These are phyloP conservation scores for Hypoxylon sp. DNA, from an alignment of 2,329 filamentous ascomycete species.

Conservation along the genomic window DNA sequence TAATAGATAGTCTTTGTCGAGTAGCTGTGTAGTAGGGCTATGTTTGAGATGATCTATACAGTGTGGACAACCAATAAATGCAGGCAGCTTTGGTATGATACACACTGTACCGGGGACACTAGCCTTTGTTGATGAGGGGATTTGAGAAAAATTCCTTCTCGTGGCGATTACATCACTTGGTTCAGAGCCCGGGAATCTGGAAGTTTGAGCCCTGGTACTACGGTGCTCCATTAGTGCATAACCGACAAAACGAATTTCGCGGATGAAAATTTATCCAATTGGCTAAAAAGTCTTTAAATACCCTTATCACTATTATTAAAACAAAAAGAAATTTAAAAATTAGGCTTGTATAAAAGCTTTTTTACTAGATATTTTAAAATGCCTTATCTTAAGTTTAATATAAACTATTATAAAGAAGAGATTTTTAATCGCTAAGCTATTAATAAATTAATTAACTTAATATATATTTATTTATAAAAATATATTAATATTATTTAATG, in stretches of 20 bases:
- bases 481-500: background rate
- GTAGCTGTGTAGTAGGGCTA: background rate
- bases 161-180: conserved; percentile 37
- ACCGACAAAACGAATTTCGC: too few species aligned
- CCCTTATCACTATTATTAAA: background rate
- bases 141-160: conserved; percentile 24
- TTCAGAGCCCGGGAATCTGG: conserved; percentile 5
- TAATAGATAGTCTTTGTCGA: background rate
- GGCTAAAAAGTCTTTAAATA: background rate
- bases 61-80: background rate
- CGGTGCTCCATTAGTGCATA: too few species aligned
- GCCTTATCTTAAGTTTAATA: background rate
- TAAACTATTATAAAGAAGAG: background rate
- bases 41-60: conserved; percentile 1
- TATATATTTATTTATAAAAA: background rate
- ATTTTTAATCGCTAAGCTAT: background rate
- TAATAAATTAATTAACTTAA: background rate
- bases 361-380: background rate
- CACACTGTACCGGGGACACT: conserved; percentile 30
- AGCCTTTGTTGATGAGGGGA: conserved; percentile 3
- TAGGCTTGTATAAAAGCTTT: background rate
- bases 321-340: too few species aligned
- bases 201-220: too few species aligned
- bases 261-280: too few species aligned
- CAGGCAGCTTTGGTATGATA: background rate